Percentiles rank a stretch among this genome's conserved stretches.
These are phyloP conservation scores for Areca catechu DNA, from an alignment of 176 grass and related monocot genomes.

Conservation along the genomic window DNA sequence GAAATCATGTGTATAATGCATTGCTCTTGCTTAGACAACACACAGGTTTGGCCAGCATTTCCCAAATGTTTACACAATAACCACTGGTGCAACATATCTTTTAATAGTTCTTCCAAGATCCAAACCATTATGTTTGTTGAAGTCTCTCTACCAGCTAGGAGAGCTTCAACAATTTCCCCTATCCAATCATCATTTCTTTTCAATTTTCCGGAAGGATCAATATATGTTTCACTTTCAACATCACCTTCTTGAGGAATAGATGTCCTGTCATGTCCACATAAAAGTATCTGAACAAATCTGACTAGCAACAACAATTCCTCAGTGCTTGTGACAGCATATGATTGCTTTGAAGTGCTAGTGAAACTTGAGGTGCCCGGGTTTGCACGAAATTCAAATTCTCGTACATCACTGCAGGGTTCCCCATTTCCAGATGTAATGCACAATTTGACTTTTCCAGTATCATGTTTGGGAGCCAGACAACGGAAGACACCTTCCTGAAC, in stretches of 20 bases:
- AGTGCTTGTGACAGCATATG: conserved; percentile 14
- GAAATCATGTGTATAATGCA: conserved; percentile 71
- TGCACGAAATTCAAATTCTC: conserved; percentile 59
- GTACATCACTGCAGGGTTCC: conserved; percentile 46
- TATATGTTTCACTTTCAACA: conserved; percentile 13
- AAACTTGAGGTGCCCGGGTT: conserved; percentile 26
- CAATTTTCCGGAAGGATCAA: conserved; percentile 22
- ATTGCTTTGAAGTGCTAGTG: background rate
- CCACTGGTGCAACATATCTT: conserved; percentile 52
- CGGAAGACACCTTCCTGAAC: conserved; percentile 69
- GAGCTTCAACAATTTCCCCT: background rate
- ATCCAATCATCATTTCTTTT: conserved; percentile 17
- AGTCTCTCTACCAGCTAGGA: conserved; percentile 5
- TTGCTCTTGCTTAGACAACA: conserved; percentile 53
- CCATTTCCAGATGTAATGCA: conserved; percentile 44
- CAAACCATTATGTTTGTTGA: conserved; percentile 21
- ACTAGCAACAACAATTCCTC: conserved; percentile 47
- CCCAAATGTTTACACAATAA: conserved; percentile 48
- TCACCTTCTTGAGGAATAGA: conserved; percentile 24
- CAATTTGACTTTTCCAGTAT: conserved; percentile 64
- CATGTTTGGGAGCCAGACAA: conserved; percentile 45
- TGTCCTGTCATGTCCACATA: conserved; percentile 29
- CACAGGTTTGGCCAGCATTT: conserved; percentile 22
- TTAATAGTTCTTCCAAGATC: conserved; percentile 60
- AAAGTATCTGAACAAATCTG: conserved; percentile 52